Conservation (phyloP, 2,329 filamentous ascomycete genomes). For the Chaetomium olivaceum region DNA sequence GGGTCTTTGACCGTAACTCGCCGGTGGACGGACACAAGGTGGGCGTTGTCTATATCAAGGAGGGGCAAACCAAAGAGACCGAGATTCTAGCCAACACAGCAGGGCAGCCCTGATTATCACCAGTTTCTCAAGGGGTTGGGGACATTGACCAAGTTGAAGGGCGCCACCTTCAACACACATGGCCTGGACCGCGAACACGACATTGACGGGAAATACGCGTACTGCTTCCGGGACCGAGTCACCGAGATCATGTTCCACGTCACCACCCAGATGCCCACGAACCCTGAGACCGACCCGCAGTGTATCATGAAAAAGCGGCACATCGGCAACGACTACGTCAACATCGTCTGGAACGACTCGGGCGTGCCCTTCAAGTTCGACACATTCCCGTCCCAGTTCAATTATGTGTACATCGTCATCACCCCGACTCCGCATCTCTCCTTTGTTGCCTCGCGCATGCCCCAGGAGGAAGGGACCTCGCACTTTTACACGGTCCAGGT, state of each 20-base stretch:
- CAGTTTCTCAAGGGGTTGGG: conserved; percentile 82
- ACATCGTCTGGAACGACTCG: conserved; percentile 97
- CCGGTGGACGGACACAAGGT: conserved; percentile 95
- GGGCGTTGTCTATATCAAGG: conserved; percentile 88
- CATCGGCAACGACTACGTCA: conserved; percentile 97
- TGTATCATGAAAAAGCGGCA: conserved; percentile 88
- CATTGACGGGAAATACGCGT: conserved; percentile 81
- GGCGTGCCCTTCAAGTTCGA: conserved; percentile 86
- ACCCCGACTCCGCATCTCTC: conserved; percentile 79
- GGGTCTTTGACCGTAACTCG: conserved; percentile 80
- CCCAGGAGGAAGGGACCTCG: conserved; percentile 37
- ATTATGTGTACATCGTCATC: conserved; percentile 95
- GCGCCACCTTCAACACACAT: conserved; percentile 87
- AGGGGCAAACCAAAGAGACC: conserved; percentile 77
- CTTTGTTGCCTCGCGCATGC: conserved; percentile 65
- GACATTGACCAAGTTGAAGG: conserved; percentile 76
- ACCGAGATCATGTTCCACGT: conserved; percentile 96
- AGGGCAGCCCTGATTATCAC: conserved; percentile 86
- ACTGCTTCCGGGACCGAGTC: conserved; percentile 92
- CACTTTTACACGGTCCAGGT: conserved; percentile 87
- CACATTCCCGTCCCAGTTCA: conserved; percentile 92
- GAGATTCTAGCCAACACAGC: conserved; percentile 86
- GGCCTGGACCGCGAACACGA: conserved; percentile 79
- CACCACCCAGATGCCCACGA: conserved; percentile 95
- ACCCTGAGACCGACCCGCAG: conserved; percentile 71